phyloP scores from a whole-genome alignment of 164 flowering plant genomes.

The Vitis labrusca region DNA sequence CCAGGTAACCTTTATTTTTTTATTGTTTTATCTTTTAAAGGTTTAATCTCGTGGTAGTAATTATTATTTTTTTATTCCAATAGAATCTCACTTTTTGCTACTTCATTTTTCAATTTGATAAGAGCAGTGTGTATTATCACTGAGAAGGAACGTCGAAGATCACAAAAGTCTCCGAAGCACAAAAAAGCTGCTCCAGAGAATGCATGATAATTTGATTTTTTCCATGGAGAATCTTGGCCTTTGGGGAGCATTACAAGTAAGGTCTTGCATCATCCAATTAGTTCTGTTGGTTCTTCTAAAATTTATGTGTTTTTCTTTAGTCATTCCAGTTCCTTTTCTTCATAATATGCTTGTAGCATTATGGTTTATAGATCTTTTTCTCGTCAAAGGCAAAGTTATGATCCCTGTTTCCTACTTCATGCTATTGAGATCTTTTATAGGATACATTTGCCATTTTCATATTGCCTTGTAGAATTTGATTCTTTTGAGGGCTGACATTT shows the following conservation, averaged over 20 bases:
- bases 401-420: too few species aligned
- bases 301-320: not conserved
- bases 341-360: too few species aligned
- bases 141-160: constrained; percentile 35
- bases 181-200: constrained; percentile 42
- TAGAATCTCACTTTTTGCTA: constrained; percentile 11
- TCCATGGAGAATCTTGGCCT: constrained; percentile 81
- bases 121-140: constrained; percentile 52
- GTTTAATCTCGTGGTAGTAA: not conserved
- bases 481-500: too few species aligned
- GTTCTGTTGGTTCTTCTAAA: not conserved
- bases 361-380: too few species aligned
- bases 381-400: too few species aligned
- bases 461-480: too few species aligned
- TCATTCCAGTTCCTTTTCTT: not conserved
- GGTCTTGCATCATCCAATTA: constrained; percentile 12
- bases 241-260: constrained; percentile 74
- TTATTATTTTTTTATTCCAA: not conserved
- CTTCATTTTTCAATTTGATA: constrained; percentile 12
- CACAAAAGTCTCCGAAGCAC: constrained; percentile 30
- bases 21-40: not conserved
- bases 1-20: constrained; percentile 41
- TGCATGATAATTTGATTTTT: constrained; percentile 63
- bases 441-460: too few species aligned
- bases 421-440: too few species aligned